Conservation (phyloP, 495 filamentous ascomycete genomes). For the Podospora didyma region DNA sequence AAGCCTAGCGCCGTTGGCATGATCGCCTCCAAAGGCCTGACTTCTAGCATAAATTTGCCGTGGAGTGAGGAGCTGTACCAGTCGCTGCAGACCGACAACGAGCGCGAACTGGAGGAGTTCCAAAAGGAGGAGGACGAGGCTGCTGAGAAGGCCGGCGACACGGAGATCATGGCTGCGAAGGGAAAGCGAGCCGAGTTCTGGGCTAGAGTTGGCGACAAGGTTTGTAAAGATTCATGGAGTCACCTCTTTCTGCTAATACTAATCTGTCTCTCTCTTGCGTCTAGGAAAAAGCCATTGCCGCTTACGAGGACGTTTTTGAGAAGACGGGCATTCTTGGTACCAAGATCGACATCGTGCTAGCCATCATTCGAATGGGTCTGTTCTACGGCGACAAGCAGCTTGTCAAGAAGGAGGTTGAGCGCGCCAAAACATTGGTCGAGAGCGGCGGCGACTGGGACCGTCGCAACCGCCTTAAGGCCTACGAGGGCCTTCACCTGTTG, state of each 20-base stretch:
- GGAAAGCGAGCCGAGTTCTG: constrained; percentile 96
- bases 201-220: constrained; percentile 93
- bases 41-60: constrained; percentile 61
- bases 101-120: constrained; percentile 82
- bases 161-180: constrained; percentile 84
- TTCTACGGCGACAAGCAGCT: constrained; percentile 90
- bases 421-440: constrained; percentile 85
- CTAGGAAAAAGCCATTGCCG: constrained; percentile 87
- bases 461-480: constrained; percentile 95
- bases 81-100: constrained; percentile 78
- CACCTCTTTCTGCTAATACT: too few species aligned
- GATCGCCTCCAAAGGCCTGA: constrained; percentile 62
- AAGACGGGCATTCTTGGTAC: constrained; percentile 92
- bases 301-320: constrained; percentile 87
- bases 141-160: constrained; percentile 91
- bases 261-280: not conserved
- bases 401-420: constrained; percentile 89
- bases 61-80: constrained; percentile 93
- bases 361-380: constrained; percentile 90
- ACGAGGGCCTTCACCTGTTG: constrained; percentile 90
- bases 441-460: constrained; percentile 97
- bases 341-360: constrained; percentile 93
- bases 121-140: constrained; percentile 96
- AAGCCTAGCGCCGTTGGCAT: constrained; percentile 63
- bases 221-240: constrained; percentile 33